Evolutionary conservation across 495 filamentous ascomycete species (phyloP), one percentile per base, ranked within the genome.

Genomic region (Thozetella sp.): DNA sequence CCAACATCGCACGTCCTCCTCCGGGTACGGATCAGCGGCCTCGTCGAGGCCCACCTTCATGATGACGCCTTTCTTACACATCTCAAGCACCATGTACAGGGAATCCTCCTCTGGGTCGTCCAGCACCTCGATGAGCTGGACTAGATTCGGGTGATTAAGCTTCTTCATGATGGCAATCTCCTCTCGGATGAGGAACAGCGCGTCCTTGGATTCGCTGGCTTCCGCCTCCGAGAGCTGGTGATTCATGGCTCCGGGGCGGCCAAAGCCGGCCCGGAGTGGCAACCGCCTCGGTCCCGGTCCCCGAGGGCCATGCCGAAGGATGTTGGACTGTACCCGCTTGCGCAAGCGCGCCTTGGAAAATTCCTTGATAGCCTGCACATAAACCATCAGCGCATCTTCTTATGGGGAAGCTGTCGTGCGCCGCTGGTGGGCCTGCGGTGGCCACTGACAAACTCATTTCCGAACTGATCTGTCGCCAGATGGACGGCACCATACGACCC

Each of bases 101-200:
- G 93, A 96, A 68, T 99, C 95, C 63, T 97, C 93, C 27, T 91
- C 87, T 1, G 95, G 96, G 65, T 98, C 96, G 70, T 99, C 95
- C 27, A 99, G 75, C 0, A 99, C 95, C 71, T 99, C 95, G 62
- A 95, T 90, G 26, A 99, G 77, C 26, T 88, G 88, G n/a, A 97
- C 93, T 40, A 99, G 77, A 71, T 99, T 99, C 43, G 84, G 86
- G 63, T 99, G 95, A 68, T 97, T 87, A 51, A 99, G 82, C 72
- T 99, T 98, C 79, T 99, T 99, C 91, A 99, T 97, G 69, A 99
- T 96, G 23, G 95, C 95, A 64, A 99, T 96, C 70, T 99, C 95
- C 73, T 97, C 92, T 59, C 90, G 91, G 69, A 99, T 99, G 50
- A 98, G 79, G 69, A 88, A 90, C 1, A 98, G 79, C 1, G 93